Base-by-base conservation (phyloP, 2,329 filamentous ascomycete species). In the Tolypocladium capitatum region DNA sequence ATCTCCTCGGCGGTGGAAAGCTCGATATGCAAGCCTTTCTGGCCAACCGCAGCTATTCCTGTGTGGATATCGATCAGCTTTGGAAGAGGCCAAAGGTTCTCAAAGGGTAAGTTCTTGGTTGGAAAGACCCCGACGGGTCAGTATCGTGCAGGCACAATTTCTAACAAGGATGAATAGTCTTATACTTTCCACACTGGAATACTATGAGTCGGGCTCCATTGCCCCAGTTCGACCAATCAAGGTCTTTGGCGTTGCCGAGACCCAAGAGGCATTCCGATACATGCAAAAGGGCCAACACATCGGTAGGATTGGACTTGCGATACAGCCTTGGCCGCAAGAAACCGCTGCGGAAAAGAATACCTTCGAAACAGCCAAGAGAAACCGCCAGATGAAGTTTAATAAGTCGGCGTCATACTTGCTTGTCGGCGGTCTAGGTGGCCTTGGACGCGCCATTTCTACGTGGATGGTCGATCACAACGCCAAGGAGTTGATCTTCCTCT, bases 251-350 rank as follows among this genome's bases (percentile, higher is more conserved):
- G 21, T 2, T 3, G 38, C 54, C 0, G 6, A 53, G 6, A 21
- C 27, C 21, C 21, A 27, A 2, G 36, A 40, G 16, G 36, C 36
- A n/a, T 40, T 40, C 7, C 8, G 36, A 8, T 40, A 40, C 21
- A 40, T 40, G 36, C 36, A 40, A 14, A 21, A 27, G 14, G 36
- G 50, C 7, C 49, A 56, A 2, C 54, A 56, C 11, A 53, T 55
- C 3, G 55, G 53, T 27, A 56, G 54, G 30, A 44, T 53, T 31
- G 49, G 49, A 5, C 32, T 57, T 2, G 46, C 30, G 7, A 51
- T 56, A 31, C 30, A 31, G 30, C 30, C 30, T 31, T 31, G 51
- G 48, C 49, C n/a, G 45, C 30, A 31, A 31, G 30, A 31, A 31
- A 31, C 8, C 2, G 30, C 45, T n/a, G 32, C 18, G 8, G 30